These are phyloP conservation scores for Diaporthe sp. DNA, from an alignment of 2,329 filamentous ascomycete genomes.

Conservation along the genomic window DNA sequence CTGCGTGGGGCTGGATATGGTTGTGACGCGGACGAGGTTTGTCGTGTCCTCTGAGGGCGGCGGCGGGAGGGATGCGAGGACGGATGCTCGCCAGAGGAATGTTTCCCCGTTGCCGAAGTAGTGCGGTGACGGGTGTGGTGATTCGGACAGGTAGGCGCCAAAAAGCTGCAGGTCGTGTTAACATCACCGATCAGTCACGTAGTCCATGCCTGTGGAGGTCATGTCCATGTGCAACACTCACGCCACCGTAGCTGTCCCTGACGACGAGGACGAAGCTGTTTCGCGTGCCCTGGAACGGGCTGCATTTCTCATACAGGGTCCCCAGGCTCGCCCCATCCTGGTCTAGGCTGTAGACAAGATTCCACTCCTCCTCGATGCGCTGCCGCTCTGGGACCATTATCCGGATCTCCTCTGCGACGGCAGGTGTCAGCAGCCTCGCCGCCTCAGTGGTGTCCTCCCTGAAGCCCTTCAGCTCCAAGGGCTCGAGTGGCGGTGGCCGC, in stretches of 20 bases:
- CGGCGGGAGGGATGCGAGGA: slow-evolving; percentile 74
- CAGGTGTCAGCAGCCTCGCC: slow-evolving; percentile 74
- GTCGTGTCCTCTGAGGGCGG: slow-evolving; percentile 70
- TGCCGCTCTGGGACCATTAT: slow-evolving; percentile 87
- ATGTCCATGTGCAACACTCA: slow-evolving; percentile 56
- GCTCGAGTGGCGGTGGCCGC: slow-evolving; percentile 88
- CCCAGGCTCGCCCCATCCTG: slow-evolving; percentile 89
- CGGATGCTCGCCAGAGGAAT: slow-evolving; percentile 85
- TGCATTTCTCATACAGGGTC: slow-evolving; percentile 86
- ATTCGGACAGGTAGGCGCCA: slow-evolving; percentile 92
- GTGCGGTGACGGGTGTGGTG: slow-evolving; percentile 81
- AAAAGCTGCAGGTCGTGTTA: slow-evolving; percentile 68
- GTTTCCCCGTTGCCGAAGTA: slow-evolving; percentile 98
- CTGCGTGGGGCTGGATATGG: slow-evolving; percentile 44
- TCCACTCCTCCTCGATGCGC: slow-evolving; percentile 89
- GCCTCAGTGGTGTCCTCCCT: slow-evolving; percentile 66
- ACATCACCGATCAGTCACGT: neutral
- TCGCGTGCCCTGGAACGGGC: slow-evolving; percentile 72
- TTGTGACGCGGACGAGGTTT: slow-evolving; percentile 56
- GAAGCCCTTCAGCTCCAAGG: slow-evolving; percentile 77
- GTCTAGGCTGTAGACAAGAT: slow-evolving; percentile 87
- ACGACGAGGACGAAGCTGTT: slow-evolving; percentile 93
- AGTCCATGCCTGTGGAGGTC: neutral
- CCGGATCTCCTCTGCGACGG: slow-evolving; percentile 91
- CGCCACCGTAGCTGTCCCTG: slow-evolving; percentile 78